phyloP scores from a whole-genome alignment of 306 rosid species.

The Cucurbita ficifolia region DNA sequence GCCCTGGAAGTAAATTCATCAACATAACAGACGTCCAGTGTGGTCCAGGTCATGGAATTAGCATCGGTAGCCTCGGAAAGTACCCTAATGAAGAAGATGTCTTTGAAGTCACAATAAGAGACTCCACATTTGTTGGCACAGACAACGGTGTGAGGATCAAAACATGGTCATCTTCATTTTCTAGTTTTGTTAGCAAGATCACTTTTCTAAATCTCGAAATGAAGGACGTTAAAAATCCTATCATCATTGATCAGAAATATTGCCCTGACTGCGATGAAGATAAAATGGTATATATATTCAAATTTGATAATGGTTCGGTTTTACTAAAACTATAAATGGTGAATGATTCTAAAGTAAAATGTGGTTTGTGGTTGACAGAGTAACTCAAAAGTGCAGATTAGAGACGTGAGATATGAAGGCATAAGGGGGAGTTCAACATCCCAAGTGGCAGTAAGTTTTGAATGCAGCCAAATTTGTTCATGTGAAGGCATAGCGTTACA shows the following conservation, averaged over 20 bases:
- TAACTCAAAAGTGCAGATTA: conserved; percentile 11
- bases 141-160: conserved; percentile 25
- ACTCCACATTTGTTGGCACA: conserved; percentile 16
- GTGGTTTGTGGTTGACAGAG: conserved; percentile 3
- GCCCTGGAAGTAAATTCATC: conserved; percentile 5
- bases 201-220: not conserved
- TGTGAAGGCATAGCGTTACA: conserved; percentile 4
- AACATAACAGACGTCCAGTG: not conserved
- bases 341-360: too few relatives aligned
- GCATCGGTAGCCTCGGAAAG: conserved; percentile 26
- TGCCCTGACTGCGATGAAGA: not conserved
- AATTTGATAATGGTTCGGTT: not conserved
- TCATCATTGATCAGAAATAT: conserved; percentile 27
- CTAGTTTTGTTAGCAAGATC: conserved; percentile 6
- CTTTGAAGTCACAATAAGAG: not conserved
- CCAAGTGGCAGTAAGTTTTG: conserved; percentile 5
- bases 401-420: conserved; percentile 8
- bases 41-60: conserved; percentile 32
- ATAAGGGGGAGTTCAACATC: conserved; percentile 19
- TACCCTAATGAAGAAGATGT: conserved; percentile 1
- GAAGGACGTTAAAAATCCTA: not conserved
- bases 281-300: not conserved
- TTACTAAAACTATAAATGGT: not conserved
- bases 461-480: conserved; percentile 13
- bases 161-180: conserved; percentile 11